Evolutionary conservation across 768 basidiomycete species (phyloP).

Genomic region (Russula foetens): DNA sequence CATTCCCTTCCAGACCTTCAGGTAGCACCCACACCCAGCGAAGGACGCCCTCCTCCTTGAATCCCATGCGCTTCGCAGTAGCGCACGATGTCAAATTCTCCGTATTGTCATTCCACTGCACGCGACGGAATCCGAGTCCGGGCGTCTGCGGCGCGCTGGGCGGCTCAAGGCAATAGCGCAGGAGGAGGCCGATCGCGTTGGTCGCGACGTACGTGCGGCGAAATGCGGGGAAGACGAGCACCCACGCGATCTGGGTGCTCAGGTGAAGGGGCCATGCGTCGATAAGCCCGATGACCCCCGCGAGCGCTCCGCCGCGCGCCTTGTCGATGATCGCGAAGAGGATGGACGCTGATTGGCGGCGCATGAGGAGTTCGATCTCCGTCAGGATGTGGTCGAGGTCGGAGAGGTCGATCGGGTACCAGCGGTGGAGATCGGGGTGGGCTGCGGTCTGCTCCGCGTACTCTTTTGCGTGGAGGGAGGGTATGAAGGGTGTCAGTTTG

Average conservation of each 20-base stretch:
- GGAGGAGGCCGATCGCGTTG: conserved; percentile 29
- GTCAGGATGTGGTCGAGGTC: conserved; percentile 22
- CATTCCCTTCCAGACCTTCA: conserved; percentile 1
- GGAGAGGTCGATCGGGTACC: conserved; percentile 27
- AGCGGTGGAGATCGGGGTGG: conserved; percentile 26
- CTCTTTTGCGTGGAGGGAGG: conserved; percentile 26
- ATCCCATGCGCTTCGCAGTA: conserved; percentile 39
- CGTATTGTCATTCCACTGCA: conserved; percentile 35
- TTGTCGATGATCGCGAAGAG: conserved; percentile 37
- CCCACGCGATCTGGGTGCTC: conserved; percentile 5
- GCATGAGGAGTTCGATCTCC: conserved; percentile 21
- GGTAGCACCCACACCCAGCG: conserved; percentile 33
- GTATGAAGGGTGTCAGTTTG: conserved; percentile 33
- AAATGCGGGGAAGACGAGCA: conserved; percentile 11
- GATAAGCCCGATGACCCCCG: conserved; percentile 31
- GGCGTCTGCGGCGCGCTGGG: conserved; percentile 12
- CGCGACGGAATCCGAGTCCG: conserved; percentile 38
- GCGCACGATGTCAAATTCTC: conserved; percentile 31
- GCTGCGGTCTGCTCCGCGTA: conserved; percentile 25
- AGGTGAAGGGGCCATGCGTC: conserved; percentile 17
- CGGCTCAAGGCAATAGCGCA: conserved; percentile 14
- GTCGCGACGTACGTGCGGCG: conserved; percentile 14
- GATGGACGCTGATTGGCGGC: conserved; percentile 19
- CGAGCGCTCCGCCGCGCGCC: conserved; percentile 25
- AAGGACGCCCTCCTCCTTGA: conserved; percentile 35